Base-by-base conservation (phyloP, 2,329 filamentous ascomycete genomes). In the Dendrostoma leiphaemia region DNA sequence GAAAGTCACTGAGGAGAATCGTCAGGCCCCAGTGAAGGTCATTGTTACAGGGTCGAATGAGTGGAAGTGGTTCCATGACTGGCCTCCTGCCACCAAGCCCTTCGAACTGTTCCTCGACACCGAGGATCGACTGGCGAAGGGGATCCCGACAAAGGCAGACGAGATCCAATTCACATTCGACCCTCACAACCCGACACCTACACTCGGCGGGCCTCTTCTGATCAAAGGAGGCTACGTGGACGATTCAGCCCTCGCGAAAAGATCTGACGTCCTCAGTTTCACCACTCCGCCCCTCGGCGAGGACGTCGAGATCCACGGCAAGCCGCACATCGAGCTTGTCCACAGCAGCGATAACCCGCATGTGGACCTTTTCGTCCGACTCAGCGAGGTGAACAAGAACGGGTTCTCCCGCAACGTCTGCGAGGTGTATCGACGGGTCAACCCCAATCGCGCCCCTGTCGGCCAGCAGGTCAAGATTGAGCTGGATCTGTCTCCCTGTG, bases 291-390 rank as follows among this genome's bases (percentile, higher is more conserved):
- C 60, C 6, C 53, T 67, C 2, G 44, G 52, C 0, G 38, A 59
- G 13, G 45, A 54, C 28, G 3, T 66, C 2, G 58, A 63, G 21
- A 50, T 67, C 9, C 31, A 59, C 2, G 64, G 62, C 3, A 56
- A 52, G 13, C 61, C 64, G 9, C 47, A 38, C 2, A 41, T 67
- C 1, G 51, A 62, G n/a, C 40, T 66, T 0, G 3, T 47, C 2
- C 64, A 67, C 57, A 61, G 61, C 28, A 64, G 57, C 43, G 56
- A 64, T 47, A 56, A 56, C 37, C 57, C 63, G 0, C 52, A 64
- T 46, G 62, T 53, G 13, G 64, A 65, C 48, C 26, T 67, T 0
- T 62, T 63, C 6, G 56, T 64, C 7, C 60, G 63, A 3, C 51
- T 67, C 3, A 61, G 60, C 38, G 61, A 63, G 23, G 61, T 67